Percentiles rank a stretch among this genome's conserved stretches.
Evolutionary conservation across 73 alveolate species (phyloP).

Genomic region (Uronychia binucleata): DNA sequence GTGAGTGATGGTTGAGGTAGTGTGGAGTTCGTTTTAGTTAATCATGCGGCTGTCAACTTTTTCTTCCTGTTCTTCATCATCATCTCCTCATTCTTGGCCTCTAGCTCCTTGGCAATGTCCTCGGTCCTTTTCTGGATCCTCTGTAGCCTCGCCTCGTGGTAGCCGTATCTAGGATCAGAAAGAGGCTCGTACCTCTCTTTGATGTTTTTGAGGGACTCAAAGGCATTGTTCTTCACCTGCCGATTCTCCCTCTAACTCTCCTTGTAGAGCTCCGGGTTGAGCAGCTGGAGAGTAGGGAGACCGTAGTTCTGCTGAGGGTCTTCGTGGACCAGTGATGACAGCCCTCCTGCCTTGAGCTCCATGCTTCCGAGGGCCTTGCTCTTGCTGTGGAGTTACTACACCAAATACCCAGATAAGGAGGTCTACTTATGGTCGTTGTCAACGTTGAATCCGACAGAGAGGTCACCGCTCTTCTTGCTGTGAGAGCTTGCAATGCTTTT

Average conservation of each 20-base stretch:
- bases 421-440: not conserved
- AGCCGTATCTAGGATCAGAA: too few species aligned
- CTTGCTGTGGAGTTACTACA: slow-evolving; percentile 14
- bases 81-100: slow-evolving; percentile 39
- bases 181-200: too few species aligned
- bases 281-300: slow-evolving; percentile 54
- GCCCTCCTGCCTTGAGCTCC: not conserved
- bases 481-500: not conserved
- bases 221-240: slow-evolving; percentile 40
- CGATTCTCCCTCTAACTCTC: slow-evolving; percentile 29
- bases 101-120: slow-evolving; percentile 61
- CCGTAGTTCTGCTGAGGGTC: slow-evolving; percentile 28
- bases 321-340: not conserved
- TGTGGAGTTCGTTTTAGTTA: not conserved
- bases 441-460: not conserved
- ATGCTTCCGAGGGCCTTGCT: slow-evolving; percentile 8
- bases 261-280: slow-evolving; percentile 69
- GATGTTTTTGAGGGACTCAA: slow-evolving; percentile 23
- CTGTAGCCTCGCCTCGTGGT: slow-evolving; percentile 56
- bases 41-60: slow-evolving; percentile 24
- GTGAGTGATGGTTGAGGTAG: not conserved
- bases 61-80: slow-evolving; percentile 34
- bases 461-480: slow-evolving; percentile 11
- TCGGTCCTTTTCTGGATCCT: slow-evolving; percentile 64
- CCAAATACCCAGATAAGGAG: slow-evolving; percentile 6